Evolutionary conservation across 179 eudicot species (phyloP).

Genomic region (Actinidia polygama): DNA sequence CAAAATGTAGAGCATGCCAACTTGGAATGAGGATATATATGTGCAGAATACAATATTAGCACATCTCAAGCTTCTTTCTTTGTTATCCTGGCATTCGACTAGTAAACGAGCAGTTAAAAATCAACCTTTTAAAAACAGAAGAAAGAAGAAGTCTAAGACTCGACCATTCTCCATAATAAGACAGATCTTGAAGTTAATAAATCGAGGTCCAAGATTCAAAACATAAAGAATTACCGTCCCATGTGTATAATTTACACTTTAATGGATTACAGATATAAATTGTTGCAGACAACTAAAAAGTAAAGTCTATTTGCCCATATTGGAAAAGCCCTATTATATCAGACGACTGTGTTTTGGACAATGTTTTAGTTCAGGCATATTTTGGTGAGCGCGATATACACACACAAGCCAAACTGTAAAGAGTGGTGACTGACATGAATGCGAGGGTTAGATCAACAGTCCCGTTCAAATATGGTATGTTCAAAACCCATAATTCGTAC

Average conservation of each 20-base stretch:
- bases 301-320: too few relatives aligned
- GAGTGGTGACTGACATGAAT: background rate
- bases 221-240: too few relatives aligned
- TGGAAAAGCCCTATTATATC: background rate
- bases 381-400: background rate
- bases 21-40: background rate
- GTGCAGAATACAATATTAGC: background rate
- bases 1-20: background rate
- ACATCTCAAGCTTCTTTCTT: constrained; percentile 64
- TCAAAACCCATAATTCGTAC: constrained; percentile 39
- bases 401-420: background rate
- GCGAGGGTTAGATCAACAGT: background rate
- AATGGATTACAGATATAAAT: too few relatives aligned
- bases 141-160: background rate
- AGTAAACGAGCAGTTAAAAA: background rate
- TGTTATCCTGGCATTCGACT: constrained; percentile 47
- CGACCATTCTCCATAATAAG: background rate
- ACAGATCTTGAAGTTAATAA: background rate
- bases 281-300: too few relatives aligned
- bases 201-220: background rate
- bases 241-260: too few relatives aligned
- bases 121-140: background rate
- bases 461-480: background rate
- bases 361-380: background rate
- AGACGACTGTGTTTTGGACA: background rate